Conservation (phyloP, 2,329 filamentous ascomycete species). For the Metarhizium sp. region DNA sequence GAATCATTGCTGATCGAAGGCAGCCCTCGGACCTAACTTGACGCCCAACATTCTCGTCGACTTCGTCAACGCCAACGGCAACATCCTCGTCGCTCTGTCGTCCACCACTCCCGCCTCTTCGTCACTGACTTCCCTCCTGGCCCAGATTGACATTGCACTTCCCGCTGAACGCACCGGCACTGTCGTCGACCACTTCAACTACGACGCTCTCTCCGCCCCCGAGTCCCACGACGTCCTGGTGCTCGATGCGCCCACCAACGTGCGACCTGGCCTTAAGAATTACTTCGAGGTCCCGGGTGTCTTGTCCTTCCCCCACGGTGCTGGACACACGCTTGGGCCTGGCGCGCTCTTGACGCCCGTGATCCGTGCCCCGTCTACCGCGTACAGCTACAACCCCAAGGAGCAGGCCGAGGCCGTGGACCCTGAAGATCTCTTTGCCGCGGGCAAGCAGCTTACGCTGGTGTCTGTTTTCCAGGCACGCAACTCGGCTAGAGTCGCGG, state of each 20-base stretch:
- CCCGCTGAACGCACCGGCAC: constrained; percentile 75
- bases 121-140: constrained; percentile 66
- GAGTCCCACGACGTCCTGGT: constrained; percentile 87
- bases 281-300: constrained; percentile 57
- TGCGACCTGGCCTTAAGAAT: constrained; percentile 62
- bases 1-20: background rate
- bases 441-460: constrained; percentile 73
- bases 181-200: constrained; percentile 93
- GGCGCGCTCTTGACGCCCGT: constrained; percentile 72
- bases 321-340: constrained; percentile 74
- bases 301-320: constrained; percentile 71
- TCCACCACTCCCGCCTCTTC: constrained; percentile 60
- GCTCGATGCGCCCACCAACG: constrained; percentile 55
- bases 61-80: constrained; percentile 86
- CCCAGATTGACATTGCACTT: constrained; percentile 84
- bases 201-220: constrained; percentile 64
- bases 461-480: constrained; percentile 83
- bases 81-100: constrained; percentile 79
- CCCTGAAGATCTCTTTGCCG: constrained; percentile 72
- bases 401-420: constrained; percentile 60
- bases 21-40: constrained; percentile 79
- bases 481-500: constrained; percentile 82
- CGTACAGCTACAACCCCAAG: constrained; percentile 91
- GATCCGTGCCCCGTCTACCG: constrained; percentile 70
- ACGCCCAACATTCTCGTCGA: constrained; percentile 80